Conservation (phyloP, 2,329 filamentous ascomycete genomes). For the Arachnomyces sp. region DNA sequence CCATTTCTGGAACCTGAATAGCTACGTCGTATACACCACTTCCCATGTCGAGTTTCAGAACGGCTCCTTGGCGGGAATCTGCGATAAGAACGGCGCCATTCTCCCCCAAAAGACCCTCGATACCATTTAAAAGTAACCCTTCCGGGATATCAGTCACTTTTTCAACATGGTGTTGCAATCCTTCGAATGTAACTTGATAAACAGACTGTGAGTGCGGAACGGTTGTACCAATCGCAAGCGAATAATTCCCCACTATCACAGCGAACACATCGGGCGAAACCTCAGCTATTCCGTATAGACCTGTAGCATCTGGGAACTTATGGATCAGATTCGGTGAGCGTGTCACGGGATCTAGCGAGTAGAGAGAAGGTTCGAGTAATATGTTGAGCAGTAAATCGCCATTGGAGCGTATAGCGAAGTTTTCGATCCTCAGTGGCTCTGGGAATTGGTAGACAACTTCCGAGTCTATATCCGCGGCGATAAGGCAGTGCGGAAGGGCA, state of each 20-base stretch:
- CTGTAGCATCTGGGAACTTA: not conserved
- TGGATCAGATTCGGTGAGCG: not conserved
- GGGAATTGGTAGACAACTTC: no score
- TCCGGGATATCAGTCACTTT: conserved; percentile 6
- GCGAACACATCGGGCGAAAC: not conserved
- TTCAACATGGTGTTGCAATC: not conserved
- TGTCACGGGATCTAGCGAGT: not conserved
- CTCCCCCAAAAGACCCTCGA: not conserved
- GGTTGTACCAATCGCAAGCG: not conserved
- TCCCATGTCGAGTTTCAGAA: conserved; percentile 7
- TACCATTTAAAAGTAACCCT: conserved; percentile 5
- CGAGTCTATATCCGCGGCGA: no score
- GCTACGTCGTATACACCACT: conserved; percentile 3
- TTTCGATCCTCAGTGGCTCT: not conserved
- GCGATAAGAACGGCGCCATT: conserved; percentile 5
- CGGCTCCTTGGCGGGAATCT: conserved; percentile 8
- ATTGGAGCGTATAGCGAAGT: conserved; percentile 1
- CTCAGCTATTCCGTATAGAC: not conserved
- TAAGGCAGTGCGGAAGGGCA: no score
- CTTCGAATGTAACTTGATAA: not conserved
- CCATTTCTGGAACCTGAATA: conserved; percentile 3
- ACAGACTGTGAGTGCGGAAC: not conserved
- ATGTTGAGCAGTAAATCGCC: not conserved
- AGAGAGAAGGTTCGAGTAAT: not conserved
- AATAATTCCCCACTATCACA: not conserved